These are phyloP conservation scores for Coelastrella sp. DNA, from an alignment of 139 green algal genomes.

Conservation along the genomic window DNA sequence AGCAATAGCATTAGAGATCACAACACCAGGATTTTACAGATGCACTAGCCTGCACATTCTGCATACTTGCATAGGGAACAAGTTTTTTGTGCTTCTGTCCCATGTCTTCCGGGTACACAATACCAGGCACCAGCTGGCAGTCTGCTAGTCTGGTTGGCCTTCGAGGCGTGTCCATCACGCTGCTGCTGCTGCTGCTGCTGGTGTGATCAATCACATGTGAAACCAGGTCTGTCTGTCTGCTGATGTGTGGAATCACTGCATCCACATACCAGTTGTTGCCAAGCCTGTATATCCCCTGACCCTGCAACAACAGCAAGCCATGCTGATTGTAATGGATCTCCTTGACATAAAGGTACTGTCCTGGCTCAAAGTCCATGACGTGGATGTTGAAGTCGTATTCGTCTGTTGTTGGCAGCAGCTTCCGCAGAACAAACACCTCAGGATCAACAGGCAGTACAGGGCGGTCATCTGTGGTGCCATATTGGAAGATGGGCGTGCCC, in stretches of 20 bases:
- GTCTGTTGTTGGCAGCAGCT: conserved; percentile 88
- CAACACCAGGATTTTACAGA: too few species aligned
- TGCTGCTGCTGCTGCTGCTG: background rate
- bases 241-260: background rate
- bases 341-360: conserved; percentile 91
- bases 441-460: conserved; percentile 68
- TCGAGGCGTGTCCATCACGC: too few species aligned
- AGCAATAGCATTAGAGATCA: background rate
- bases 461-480: conserved; percentile 72
- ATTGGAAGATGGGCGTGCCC: conserved; percentile 64
- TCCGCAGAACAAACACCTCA: conserved; percentile 94
- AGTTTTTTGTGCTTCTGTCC: too few species aligned
- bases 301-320: conserved; percentile 91
- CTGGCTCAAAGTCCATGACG: conserved; percentile 95
- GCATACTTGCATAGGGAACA: too few species aligned
- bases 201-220: background rate
- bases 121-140: too few species aligned
- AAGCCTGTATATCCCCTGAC: conserved; percentile 95
- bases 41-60: too few species aligned
- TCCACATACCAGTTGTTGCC: conserved; percentile 81
- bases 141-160: too few species aligned
- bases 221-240: background rate
- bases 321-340: conserved; percentile 99
- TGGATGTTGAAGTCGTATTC: conserved; percentile 98
- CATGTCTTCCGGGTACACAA: too few species aligned